Percentiles rank a stretch among this genome's conserved stretches.
Conservation (phyloP, 2,329 filamentous ascomycete species). For the Bisporella sp. region DNA sequence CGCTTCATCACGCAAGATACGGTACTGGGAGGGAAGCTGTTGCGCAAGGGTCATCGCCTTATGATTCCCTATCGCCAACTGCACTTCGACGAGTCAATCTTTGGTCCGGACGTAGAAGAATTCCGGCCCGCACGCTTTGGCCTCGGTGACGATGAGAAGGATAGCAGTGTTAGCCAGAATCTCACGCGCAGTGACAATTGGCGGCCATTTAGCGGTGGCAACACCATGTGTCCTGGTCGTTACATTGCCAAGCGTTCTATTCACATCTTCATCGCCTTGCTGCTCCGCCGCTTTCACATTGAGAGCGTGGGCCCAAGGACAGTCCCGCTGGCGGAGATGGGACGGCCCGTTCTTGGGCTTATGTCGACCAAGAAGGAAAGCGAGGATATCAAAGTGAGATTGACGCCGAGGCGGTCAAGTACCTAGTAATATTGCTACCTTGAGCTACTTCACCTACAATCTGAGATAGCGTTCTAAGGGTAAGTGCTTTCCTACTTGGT, state of each 20-base stretch:
- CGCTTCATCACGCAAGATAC: slow-evolving; percentile 1
- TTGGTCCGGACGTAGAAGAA: neutral
- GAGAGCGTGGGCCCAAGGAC: neutral
- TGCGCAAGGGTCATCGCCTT: slow-evolving; percentile 2
- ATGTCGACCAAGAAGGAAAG: slow-evolving; percentile 1
- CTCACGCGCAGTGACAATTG: neutral
- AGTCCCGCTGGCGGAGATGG: neutral
- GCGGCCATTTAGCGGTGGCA: slow-evolving; percentile 6
- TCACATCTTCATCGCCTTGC: neutral
- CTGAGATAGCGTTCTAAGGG: too few species aligned
- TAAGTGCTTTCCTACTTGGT: too few species aligned
- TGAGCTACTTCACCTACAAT: too few species aligned
- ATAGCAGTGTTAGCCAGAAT: neutral
- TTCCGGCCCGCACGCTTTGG: slow-evolving; percentile 2
- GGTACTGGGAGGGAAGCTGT: neutral
- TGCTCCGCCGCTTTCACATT: slow-evolving; percentile 1
- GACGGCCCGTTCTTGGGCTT: neutral
- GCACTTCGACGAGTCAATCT: neutral
- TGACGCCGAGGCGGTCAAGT: neutral
- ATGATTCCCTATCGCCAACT: slow-evolving; percentile 4
- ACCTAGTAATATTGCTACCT: too few species aligned
- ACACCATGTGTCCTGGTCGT: slow-evolving; percentile 3
- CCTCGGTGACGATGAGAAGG: too few species aligned
- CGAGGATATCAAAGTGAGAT: neutral
- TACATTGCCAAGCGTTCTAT: slow-evolving; percentile 2